Percentiles rank a stretch among this genome's conserved stretches.
Conservation (phyloP, 1,284 basidiomycete species). For the Ceratobasidium sp. region DNA sequence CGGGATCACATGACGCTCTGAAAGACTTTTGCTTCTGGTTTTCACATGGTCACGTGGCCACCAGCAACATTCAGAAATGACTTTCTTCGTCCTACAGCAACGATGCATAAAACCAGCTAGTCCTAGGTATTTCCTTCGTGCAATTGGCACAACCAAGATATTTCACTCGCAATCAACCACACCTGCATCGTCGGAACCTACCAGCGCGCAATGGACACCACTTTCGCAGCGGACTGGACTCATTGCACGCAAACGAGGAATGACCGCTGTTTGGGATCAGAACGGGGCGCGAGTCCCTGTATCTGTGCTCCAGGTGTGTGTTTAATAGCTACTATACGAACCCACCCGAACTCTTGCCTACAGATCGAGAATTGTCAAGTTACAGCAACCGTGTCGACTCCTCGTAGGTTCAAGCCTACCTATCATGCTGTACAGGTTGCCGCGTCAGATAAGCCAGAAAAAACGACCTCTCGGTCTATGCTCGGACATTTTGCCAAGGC, state of each 20-base stretch:
- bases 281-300: slow-evolving; percentile 89
- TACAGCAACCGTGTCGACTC: slow-evolving; percentile 75
- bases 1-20: slow-evolving; percentile 1
- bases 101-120: neutral
- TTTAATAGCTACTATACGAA: slow-evolving; percentile 43
- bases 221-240: slow-evolving; percentile 91
- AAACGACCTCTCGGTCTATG: slow-evolving; percentile 78
- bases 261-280: slow-evolving; percentile 94
- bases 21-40: neutral
- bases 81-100: neutral
- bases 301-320: slow-evolving; percentile 87
- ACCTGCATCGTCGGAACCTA: slow-evolving; percentile 30
- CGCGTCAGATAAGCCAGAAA: slow-evolving; percentile 73
- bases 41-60: slow-evolving; percentile 19
- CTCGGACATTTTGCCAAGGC: slow-evolving; percentile 89
- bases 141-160: neutral
- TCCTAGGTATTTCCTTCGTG: slow-evolving; percentile 15
- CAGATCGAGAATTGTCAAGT: slow-evolving; percentile 88
- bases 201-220: slow-evolving; percentile 73
- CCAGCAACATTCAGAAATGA: slow-evolving; percentile 20
- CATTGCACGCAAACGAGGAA: slow-evolving; percentile 94
- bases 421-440: slow-evolving; percentile 91
- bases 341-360: neutral
- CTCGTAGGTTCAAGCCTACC: slow-evolving; percentile 69
- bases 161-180: neutral